Conservation (phyloP, 2,329 filamentous ascomycete species). For the Aspergillus flavus region DNA sequence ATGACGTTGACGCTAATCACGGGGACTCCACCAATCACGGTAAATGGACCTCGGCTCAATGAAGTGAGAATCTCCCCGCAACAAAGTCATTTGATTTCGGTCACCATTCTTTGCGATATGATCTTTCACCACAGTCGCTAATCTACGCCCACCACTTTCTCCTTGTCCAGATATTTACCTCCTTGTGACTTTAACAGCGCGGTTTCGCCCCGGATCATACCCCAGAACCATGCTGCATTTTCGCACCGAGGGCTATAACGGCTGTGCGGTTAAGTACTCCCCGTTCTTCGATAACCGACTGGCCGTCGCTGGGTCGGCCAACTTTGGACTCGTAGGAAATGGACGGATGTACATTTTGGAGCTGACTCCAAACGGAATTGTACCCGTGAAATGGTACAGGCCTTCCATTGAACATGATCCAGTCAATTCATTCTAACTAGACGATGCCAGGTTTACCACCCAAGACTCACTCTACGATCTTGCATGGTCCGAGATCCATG, state of each 20-base stretch:
- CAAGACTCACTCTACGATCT: constrained; percentile 96
- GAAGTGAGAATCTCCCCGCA: not conserved
- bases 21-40: not conserved
- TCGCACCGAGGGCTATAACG: constrained; percentile 90
- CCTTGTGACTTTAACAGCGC: not conserved
- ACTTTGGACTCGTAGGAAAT: constrained; percentile 97
- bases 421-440: constrained; percentile 2
- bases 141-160: not conserved
- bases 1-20: not conserved
- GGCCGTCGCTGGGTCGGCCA: constrained; percentile 85
- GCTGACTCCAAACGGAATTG: constrained; percentile 79
- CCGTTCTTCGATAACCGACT: constrained; percentile 96
- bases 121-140: not conserved
- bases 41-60: not conserved
- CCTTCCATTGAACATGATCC: not conserved
- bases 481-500: constrained; percentile 93
- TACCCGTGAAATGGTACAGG: constrained; percentile 75
- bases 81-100: not conserved
- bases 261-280: constrained; percentile 96
- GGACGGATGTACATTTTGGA: constrained; percentile 84
- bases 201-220: not conserved
- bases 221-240: constrained; percentile 78
- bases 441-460: constrained; percentile 75
- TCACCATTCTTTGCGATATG: not conserved
- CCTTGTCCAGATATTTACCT: not conserved